A percentile compares a stretch with the other conserved stretches of the same genome.
These are phyloP conservation scores for Trichophyton rubrum DNA, from an alignment of 2,329 filamentous ascomycete species.

Conservation along the genomic window DNA sequence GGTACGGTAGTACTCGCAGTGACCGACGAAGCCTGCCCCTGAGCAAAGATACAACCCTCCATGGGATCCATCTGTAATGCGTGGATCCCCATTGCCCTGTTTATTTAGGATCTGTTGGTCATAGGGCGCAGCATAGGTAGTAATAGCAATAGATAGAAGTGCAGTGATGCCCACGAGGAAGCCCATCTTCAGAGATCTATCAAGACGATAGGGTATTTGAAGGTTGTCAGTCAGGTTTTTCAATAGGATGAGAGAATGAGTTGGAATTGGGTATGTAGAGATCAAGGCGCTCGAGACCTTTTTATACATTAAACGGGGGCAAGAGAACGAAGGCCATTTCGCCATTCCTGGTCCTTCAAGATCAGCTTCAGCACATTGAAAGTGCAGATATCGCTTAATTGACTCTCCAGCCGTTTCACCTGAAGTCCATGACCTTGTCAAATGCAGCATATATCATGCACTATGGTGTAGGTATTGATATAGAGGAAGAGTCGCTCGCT, in stretches of 20 bases:
- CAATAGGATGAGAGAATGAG: no score
- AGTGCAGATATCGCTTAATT: background rate
- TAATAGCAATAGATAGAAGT: background rate
- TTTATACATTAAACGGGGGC: no score
- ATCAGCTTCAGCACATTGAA: no score
- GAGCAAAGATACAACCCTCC: constrained; percentile 1
- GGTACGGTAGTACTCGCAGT: constrained; percentile 4
- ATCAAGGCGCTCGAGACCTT: no score
- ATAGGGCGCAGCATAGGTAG: background rate
- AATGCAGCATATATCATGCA: background rate
- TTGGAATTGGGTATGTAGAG: no score
- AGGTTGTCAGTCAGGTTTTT: no score
- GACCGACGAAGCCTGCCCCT: constrained; percentile 1
- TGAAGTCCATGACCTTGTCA: background rate
- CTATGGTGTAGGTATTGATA: background rate
- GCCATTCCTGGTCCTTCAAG: no score
- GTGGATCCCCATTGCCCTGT: background rate
- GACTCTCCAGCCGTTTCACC: background rate
- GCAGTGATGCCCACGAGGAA: background rate
- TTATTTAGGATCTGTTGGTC: background rate
- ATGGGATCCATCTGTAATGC: background rate
- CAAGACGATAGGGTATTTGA: background rate
- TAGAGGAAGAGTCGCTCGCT: background rate
- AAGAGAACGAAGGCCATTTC: no score
- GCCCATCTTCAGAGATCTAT: background rate